phyloP scores from a whole-genome alignment of 306 rosid species.

The Gastrolobium bilobum region DNA sequence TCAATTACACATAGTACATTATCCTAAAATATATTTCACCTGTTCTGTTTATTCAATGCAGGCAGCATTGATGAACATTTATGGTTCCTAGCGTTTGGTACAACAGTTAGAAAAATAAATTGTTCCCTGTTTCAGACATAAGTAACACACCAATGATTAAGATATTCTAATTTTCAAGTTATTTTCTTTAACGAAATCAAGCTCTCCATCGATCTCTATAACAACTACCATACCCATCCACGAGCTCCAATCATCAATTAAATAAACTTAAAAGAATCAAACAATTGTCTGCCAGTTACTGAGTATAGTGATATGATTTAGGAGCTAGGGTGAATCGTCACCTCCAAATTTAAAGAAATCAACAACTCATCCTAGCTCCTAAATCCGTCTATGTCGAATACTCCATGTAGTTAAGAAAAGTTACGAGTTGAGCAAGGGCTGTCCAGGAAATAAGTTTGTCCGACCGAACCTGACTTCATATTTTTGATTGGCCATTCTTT shows the following conservation, averaged over 20 bases:
- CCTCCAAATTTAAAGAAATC: too few relatives aligned
- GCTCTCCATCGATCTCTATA: background rate
- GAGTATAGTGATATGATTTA: background rate
- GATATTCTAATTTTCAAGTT: constrained; percentile 8
- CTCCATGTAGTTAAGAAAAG: too few relatives aligned
- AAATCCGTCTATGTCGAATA: too few relatives aligned
- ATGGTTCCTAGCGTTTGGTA: constrained; percentile 3
- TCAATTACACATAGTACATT: background rate
- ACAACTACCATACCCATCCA: constrained; percentile 12
- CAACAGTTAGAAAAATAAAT: constrained; percentile 13
- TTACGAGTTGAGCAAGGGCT: too few relatives aligned
- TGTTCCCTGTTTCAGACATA: background rate
- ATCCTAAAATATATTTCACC: background rate
- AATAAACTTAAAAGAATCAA: constrained; percentile 8
- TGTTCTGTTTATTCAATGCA: background rate
- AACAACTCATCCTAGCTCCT: too few relatives aligned
- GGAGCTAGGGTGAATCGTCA: too few relatives aligned
- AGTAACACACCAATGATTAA: background rate
- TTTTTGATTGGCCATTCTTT: too few relatives aligned
- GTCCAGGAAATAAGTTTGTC: too few relatives aligned
- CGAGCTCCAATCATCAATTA: constrained; percentile 3
- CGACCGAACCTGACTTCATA: too few relatives aligned
- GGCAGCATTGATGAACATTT: constrained; percentile 14
- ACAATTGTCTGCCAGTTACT: background rate
- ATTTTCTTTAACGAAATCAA: constrained; percentile 7